Base-by-base conservation (phyloP, 331 rosid species). In the Rhamnella rubrinervis region DNA sequence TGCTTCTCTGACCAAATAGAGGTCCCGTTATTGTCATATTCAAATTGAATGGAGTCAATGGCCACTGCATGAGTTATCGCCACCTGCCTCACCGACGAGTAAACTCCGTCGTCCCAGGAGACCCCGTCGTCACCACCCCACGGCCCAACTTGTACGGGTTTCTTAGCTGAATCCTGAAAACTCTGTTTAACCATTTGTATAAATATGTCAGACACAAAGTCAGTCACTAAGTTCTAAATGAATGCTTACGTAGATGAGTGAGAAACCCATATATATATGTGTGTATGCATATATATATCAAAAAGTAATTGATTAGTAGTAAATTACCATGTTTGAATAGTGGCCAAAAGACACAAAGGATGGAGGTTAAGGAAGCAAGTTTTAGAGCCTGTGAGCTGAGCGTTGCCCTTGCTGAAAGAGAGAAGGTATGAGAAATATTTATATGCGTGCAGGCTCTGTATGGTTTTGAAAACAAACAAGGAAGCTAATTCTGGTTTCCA, bases 91-190 rank as follows among this genome's bases (percentile, higher is more conserved):
- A 88, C 64, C 18, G 87, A 55, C 35, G 95, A 80, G 76, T 82
- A 78, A 18, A 84, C 70, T 38, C 91, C 95, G 63, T 88, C 95
- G 47, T 88, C 86, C 85, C 88, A 88, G 41, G 55, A 52, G 53
- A 78, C 50, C 68, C 93, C 93, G 23, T 80, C 87, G 37, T 61
- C 65, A 5, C 91, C 89, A 68, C 89, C 91, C 87, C 91, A 88
- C 44, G 95, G 91, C 56, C 95, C 95, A 75, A 74, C 46, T 0
- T 82, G 52, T 38, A 86, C 64, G 6, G 84, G 79, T 39, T 77
- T 83, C 78, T 83, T 81, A 44, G 19, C 61, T 16, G 70, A 67
- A 31, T 81, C 84, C 73, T 67, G 85, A 23, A 71, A 72, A 74
- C 79, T 83, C 90, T 88, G 81, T 67, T 68, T 8, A 9, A 10